These are phyloP conservation scores for Cucumis melo DNA, from an alignment of 306 rosid genomes.

Conservation along the genomic window DNA sequence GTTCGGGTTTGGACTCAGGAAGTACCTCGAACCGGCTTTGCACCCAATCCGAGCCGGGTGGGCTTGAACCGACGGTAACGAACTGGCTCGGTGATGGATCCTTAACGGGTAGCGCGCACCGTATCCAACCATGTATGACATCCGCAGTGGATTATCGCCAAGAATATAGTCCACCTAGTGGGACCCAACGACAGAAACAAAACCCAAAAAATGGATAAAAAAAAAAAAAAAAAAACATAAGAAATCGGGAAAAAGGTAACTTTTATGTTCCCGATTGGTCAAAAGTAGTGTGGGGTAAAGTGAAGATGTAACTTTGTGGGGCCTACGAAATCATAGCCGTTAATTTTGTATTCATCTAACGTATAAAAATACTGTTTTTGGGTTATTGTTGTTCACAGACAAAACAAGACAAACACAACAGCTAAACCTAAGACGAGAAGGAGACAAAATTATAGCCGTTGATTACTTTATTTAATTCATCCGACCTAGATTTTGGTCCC, in stretches of 20 bases:
- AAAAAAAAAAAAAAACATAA: background rate
- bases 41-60: constrained; percentile 75
- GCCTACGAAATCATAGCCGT: constrained; percentile 2
- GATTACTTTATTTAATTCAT: background rate
- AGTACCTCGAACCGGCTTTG: constrained; percentile 64
- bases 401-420: background rate
- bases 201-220: background rate
- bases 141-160: constrained; percentile 77
- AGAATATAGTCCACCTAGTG: constrained; percentile 83
- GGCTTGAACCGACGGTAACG: constrained; percentile 56
- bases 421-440: constrained; percentile 13
- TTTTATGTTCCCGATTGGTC: constrained; percentile 2
- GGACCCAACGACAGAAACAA: constrained; percentile 11
- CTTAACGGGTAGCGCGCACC: constrained; percentile 78
- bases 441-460: constrained; percentile 38
- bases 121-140: constrained; percentile 98
- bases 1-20: constrained; percentile 59
- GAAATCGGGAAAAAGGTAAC: background rate
- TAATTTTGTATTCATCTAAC: constrained; percentile 2
- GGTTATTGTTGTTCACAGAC: background rate
- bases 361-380: background rate
- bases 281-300: background rate
- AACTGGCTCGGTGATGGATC: constrained; percentile 84
- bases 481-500: background rate
- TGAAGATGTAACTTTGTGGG: background rate